Conservation (phyloP, 2,329 filamentous ascomycete species). For the Aspergillus quadrilineatus region DNA sequence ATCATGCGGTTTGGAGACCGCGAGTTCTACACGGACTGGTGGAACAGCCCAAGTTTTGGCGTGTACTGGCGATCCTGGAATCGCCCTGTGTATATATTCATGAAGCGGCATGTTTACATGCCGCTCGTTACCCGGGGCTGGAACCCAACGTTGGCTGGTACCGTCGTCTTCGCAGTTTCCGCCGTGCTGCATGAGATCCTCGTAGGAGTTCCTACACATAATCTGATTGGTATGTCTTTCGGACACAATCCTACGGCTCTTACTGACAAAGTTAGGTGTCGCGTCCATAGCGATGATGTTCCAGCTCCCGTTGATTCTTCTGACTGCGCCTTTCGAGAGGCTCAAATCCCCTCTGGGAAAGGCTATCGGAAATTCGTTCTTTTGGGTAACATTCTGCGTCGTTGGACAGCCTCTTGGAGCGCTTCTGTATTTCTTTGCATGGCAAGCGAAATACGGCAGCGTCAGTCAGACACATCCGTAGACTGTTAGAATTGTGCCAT, state of each 20-base stretch:
- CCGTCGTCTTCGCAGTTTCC: constrained; percentile 83
- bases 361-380: constrained; percentile 85
- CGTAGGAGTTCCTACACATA: constrained; percentile 92
- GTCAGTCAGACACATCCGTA: constrained; percentile 51
- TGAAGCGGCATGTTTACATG: constrained; percentile 89
- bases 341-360: constrained; percentile 73
- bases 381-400: constrained; percentile 95
- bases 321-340: constrained; percentile 78
- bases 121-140: constrained; percentile 84
- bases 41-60: constrained; percentile 85
- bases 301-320: constrained; percentile 80
- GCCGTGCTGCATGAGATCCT: constrained; percentile 88
- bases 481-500: neutral
- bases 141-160: constrained; percentile 67
- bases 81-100: constrained; percentile 94
- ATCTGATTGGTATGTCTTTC: constrained; percentile 68
- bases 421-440: constrained; percentile 94
- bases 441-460: constrained; percentile 95
- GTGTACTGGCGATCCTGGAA: constrained; percentile 97
- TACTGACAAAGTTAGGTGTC: constrained; percentile 59
- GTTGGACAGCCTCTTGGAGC: constrained; percentile 92
- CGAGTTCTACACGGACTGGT: constrained; percentile 97
- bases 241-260: too few species aligned
- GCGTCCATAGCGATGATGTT: constrained; percentile 93
- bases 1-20: constrained; percentile 86